Evolutionary conservation across 306 rosid genomes (phyloP).

Genomic region (Elaeagnus macrophylla): DNA sequence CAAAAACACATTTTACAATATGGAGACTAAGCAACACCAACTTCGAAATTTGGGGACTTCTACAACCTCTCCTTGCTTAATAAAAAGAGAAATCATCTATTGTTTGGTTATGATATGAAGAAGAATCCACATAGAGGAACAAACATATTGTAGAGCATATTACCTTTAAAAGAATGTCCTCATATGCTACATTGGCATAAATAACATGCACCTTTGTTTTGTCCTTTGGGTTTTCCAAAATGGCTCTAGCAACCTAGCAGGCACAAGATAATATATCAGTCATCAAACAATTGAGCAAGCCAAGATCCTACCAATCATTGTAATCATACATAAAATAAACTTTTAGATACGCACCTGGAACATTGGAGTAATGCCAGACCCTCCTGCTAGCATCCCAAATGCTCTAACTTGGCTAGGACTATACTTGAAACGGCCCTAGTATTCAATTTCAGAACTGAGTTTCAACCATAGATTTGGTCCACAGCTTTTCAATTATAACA

Average conservation of each 20-base stretch:
- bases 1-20: too few relatives aligned
- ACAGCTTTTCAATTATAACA: too few relatives aligned
- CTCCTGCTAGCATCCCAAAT: conserved; percentile 80
- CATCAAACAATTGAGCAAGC: too few relatives aligned
- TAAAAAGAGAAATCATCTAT: not conserved
- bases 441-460: too few relatives aligned
- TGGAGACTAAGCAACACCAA: too few relatives aligned
- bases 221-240: conserved; percentile 61
- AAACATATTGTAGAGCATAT: not conserved
- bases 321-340: too few relatives aligned
- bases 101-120: not conserved
- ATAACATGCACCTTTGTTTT: conserved; percentile 48
- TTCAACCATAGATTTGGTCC: too few relatives aligned
- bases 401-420: conserved; percentile 51
- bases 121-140: not conserved
- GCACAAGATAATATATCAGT: too few relatives aligned
- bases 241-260: conserved; percentile 50
- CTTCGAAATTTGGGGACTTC: too few relatives aligned
- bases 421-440: conserved; percentile 66
- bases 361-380: conserved; percentile 85
- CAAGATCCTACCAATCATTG: too few relatives aligned
- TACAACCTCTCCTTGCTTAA: too few relatives aligned
- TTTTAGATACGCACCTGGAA: conserved; percentile 47
- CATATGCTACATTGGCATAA: conserved; percentile 57
- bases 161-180: conserved; percentile 42